A percentile compares a stretch with the other conserved stretches of the same genome.
These are phyloP conservation scores for Luzula sylvatica DNA, from an alignment of 176 grass and related monocot species.

Conservation along the genomic window DNA sequence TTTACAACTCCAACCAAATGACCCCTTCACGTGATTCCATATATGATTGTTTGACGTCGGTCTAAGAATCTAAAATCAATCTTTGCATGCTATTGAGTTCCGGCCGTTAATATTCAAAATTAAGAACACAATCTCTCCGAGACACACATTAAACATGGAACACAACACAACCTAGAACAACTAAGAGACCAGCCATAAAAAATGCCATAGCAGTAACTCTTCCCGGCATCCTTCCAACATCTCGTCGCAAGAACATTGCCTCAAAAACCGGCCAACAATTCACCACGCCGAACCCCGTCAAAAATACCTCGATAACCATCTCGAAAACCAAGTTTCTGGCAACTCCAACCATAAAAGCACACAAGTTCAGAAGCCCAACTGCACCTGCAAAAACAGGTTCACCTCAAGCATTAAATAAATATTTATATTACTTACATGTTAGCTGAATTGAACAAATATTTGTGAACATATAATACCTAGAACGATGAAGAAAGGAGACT, in stretches of 20 bases:
- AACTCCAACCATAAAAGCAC: slow-evolving; percentile 13
- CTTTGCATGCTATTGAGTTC: no score
- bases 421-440: no score
- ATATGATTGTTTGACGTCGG: no score
- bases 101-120: no score
- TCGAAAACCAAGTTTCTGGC: slow-evolving; percentile 2
- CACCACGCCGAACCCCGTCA: slow-evolving; percentile 20
- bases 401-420: no score
- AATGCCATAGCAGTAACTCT: slow-evolving; percentile 2
- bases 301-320: slow-evolving; percentile 29
- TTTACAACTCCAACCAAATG: no score
- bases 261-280: slow-evolving; percentile 36
- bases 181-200: background rate
- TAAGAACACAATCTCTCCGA: no score
- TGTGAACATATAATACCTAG: background rate
- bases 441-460: no score
- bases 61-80: no score
- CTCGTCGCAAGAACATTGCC: slow-evolving; percentile 31
- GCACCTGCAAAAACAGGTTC: no score
- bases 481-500: slow-evolving; percentile 27
- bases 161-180: slow-evolving; percentile 7
- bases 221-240: slow-evolving; percentile 30
- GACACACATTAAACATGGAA: slow-evolving; percentile 15
- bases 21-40: no score
- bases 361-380: slow-evolving; percentile 18